Percentiles rank a stretch among this genome's conserved stretches.
These are phyloP conservation scores for Plasmopara viticola DNA, from an alignment of 352 stramenopile species.

Conservation along the genomic window DNA sequence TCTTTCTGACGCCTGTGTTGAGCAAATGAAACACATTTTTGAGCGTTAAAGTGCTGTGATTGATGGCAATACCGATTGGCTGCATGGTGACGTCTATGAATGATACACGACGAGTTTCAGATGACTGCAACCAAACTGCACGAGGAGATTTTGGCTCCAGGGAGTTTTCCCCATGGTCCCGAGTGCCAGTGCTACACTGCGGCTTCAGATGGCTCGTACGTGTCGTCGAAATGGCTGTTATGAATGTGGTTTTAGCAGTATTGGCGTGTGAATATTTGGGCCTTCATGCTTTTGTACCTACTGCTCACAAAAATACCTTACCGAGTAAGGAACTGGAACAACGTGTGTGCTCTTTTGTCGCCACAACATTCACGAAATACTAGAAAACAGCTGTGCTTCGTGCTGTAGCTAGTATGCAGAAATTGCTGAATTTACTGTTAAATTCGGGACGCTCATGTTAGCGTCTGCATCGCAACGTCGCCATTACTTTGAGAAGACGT, in stretches of 20 bases:
- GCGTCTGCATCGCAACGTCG: slow-evolving; percentile 8
- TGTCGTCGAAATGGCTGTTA: slow-evolving; percentile 53
- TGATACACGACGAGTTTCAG: slow-evolving; percentile 25
- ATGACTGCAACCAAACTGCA: slow-evolving; percentile 34
- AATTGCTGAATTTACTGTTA: slow-evolving; percentile 46
- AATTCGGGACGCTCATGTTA: slow-evolving; percentile 54
- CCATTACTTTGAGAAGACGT: neutral
- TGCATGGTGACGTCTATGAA: slow-evolving; percentile 12
- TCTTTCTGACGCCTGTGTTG: slow-evolving; percentile 52
- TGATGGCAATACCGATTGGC: slow-evolving; percentile 29
- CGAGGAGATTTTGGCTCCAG: slow-evolving; percentile 45
- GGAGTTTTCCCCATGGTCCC: slow-evolving; percentile 59
- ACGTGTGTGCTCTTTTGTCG: slow-evolving; percentile 47
- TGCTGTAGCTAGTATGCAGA: slow-evolving; percentile 48
- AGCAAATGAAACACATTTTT: slow-evolving; percentile 74
- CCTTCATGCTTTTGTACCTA: slow-evolving; percentile 16
- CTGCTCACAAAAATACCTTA: slow-evolving; percentile 9
- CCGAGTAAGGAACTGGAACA: slow-evolving; percentile 25
- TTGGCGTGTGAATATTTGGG: slow-evolving; percentile 55
- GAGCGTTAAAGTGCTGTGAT: slow-evolving; percentile 59
- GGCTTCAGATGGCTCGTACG: slow-evolving; percentile 29
- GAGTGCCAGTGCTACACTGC: slow-evolving; percentile 31
- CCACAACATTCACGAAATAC: slow-evolving; percentile 56
- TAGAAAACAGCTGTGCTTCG: slow-evolving; percentile 51
- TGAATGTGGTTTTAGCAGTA: slow-evolving; percentile 65